Evolutionary conservation across 2,329 filamentous ascomycete species (phyloP), one percentile per base, ranked within the genome.

Genomic region (Dactylellina drechsleri): DNA sequence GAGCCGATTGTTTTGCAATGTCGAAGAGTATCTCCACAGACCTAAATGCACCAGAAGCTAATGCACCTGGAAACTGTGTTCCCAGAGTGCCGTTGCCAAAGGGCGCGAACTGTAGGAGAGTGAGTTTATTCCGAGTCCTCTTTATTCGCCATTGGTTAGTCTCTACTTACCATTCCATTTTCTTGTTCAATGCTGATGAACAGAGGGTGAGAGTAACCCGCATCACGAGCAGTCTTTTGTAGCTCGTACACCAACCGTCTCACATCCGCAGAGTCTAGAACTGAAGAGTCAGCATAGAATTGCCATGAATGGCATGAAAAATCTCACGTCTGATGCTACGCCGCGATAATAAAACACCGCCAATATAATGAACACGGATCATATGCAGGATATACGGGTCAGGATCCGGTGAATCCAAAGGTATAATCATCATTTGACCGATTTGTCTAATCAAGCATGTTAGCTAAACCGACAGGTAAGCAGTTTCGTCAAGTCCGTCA

Each of bases 111-210:
- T 79, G 73, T 77, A 50, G 59, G 45, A 70, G 12, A 65, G 60
- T 78, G 64, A 78, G 59, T 36, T 66, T 20, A 28, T 57, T 31
- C 56, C 47, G 43, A 3, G 47, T 18, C 26, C 31, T 49, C 49
- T 58, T 40, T 53, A 16, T 43, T 60, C 20, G 50, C 47, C 45
- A 43, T 5, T 18, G 47, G 23, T 23, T 23, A 6, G 43, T 47
- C 10, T 23, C n/a, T 73, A 20, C 76, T 73, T 70, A 79, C 79
- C 79, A 79, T 79, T 77, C 95, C 95, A 88, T 99, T 98, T 82
- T 99, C 95, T 81, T 99, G 95, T 81, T 98, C 95, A 43, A 98
- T 85, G 45, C 91, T 93, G 79, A 99, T 97, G 65, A 96, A 85
- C 16, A 99, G 84, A 1, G 95, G 95, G 1, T 94, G 90, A 2